Evolutionary conservation across 257 asterid species (phyloP).

Genomic region (Pogostemon cablin): DNA sequence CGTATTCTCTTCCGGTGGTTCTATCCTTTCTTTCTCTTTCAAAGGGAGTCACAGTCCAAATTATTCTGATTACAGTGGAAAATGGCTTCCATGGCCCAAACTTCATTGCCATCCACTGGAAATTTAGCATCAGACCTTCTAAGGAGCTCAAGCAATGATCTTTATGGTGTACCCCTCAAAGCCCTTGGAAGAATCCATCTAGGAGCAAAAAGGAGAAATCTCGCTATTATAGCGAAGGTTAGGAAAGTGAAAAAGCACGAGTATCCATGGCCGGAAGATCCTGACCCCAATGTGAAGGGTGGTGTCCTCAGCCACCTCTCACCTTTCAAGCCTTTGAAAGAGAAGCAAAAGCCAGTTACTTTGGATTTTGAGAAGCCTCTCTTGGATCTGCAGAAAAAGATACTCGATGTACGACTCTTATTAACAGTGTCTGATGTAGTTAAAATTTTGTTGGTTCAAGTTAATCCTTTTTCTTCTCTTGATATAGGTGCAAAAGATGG

Average conservation of each 20-base stretch:
- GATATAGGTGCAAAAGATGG: constrained; percentile 85
- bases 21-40: constrained; percentile 10
- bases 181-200: constrained; percentile 61
- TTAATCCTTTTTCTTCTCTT: constrained; percentile 24
- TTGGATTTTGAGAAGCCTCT: constrained; percentile 94
- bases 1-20: neutral
- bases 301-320: constrained; percentile 90
- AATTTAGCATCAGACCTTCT: constrained; percentile 77
- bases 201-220: constrained; percentile 56
- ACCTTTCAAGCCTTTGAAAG: constrained; percentile 88
- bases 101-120: constrained; percentile 59
- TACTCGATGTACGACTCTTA: constrained; percentile 61
- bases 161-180: constrained; percentile 69
- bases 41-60: constrained; percentile 20
- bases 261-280: constrained; percentile 83
- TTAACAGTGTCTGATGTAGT: neutral
- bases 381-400: constrained; percentile 74
- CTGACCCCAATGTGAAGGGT: constrained; percentile 88
- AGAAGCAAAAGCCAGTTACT: constrained; percentile 88
- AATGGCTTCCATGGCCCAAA: constrained; percentile 67
- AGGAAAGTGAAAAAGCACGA: constrained; percentile 76
- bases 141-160: constrained; percentile 65
- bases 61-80: constrained; percentile 33
- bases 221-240: constrained; percentile 61
- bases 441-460: constrained; percentile 14